Conservation (phyloP, 805 yeast genomes). For the Candida chilensis region DNA sequence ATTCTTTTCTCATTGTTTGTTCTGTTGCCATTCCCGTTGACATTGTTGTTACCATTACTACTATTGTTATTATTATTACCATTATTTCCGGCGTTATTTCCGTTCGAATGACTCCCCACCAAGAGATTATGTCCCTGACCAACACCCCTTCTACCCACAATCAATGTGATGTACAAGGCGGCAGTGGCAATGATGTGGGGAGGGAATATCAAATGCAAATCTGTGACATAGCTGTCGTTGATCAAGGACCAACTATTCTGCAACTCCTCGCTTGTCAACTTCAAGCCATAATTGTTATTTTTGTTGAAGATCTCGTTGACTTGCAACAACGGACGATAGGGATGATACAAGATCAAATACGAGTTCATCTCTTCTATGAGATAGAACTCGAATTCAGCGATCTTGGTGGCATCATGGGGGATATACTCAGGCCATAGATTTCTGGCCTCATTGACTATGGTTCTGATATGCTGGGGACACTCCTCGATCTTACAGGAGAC, state of each 20-base stretch:
- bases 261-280: slow-evolving; percentile 52
- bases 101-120: slow-evolving; percentile 1
- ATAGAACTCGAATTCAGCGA: slow-evolving; percentile 95
- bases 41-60: slow-evolving; percentile 8
- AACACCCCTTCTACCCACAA: slow-evolving; percentile 33
- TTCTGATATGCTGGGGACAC: slow-evolving; percentile 86
- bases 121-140: not conserved
- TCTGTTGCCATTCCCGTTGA: slow-evolving; percentile 16
- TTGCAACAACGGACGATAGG: slow-evolving; percentile 55
- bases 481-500: slow-evolving; percentile 93
- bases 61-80: slow-evolving; percentile 1
- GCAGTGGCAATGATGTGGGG: slow-evolving; percentile 86
- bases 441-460: slow-evolving; percentile 76
- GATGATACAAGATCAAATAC: slow-evolving; percentile 66
- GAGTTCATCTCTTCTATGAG: slow-evolving; percentile 80
- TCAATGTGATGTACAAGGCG: slow-evolving; percentile 70
- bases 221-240: slow-evolving; percentile 86
- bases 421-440: slow-evolving; percentile 92
- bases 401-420: slow-evolving; percentile 81
- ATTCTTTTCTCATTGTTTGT: slow-evolving; percentile 32
- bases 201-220: slow-evolving; percentile 71
- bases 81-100: slow-evolving; percentile 1
- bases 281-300: slow-evolving; percentile 17
- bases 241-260: slow-evolving; percentile 87
- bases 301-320: slow-evolving; percentile 32